Evolutionary conservation across 768 basidiomycete species (phyloP).

Genomic region (Macrolepiota albuminosa): DNA sequence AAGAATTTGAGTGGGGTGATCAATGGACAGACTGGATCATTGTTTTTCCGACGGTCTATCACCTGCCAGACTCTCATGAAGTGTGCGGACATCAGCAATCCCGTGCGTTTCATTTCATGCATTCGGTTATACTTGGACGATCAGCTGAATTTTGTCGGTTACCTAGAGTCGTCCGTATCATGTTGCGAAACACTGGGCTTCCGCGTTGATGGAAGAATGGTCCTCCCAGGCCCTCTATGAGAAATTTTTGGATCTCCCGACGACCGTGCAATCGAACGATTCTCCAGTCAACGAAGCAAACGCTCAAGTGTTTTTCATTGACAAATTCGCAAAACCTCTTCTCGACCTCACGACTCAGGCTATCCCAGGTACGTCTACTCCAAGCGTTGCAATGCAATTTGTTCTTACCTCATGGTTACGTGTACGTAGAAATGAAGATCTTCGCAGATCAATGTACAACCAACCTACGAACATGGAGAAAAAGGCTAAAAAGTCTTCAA

Average conservation of each 20-base stretch:
- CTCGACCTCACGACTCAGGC: conserved; percentile 69
- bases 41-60: conserved; percentile 54
- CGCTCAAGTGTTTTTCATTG: conserved; percentile 88
- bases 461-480: conserved; percentile 71
- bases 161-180: conserved; percentile 82
- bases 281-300: conserved; percentile 61
- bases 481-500: conserved; percentile 37
- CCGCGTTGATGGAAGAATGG: conserved; percentile 89
- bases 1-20: conserved; percentile 50
- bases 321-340: conserved; percentile 76
- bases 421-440: conserved; percentile 51
- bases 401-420: neutral
- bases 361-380: conserved; percentile 58
- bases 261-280: conserved; percentile 43
- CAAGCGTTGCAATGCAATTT: neutral
- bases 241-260: conserved; percentile 65
- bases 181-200: conserved; percentile 93
- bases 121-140: neutral
- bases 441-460: conserved; percentile 64
- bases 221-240: conserved; percentile 85
- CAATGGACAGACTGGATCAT: conserved; percentile 31
- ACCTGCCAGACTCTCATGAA: conserved; percentile 92
- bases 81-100: conserved; percentile 98
- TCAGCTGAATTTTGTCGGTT: neutral
- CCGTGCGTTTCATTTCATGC: conserved; percentile 52